A percentile compares a stretch with the other conserved stretches of the same genome.
These are phyloP conservation scores for Astraeus odoratus DNA, from an alignment of 768 basidiomycete genomes.

Conservation along the genomic window DNA sequence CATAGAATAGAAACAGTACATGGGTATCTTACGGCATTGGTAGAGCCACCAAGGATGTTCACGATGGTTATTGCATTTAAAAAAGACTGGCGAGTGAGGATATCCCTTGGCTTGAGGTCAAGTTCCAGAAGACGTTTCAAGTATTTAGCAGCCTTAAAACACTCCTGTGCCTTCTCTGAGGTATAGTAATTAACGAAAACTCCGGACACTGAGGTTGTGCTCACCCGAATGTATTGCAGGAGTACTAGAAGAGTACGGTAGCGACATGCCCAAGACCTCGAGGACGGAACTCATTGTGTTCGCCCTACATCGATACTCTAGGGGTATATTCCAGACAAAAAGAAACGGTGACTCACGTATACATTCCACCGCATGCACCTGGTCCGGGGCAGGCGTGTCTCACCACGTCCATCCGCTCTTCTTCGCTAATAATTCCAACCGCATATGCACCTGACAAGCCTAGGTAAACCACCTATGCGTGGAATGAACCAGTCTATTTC, in stretches of 20 bases:
- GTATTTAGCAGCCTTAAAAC: constrained; percentile 69
- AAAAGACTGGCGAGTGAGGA: constrained; percentile 64
- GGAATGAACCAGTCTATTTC: background rate
- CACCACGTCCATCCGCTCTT: constrained; percentile 78
- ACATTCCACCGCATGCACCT: constrained; percentile 87
- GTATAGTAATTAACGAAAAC: background rate
- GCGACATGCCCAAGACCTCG: constrained; percentile 79
- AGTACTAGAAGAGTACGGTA: constrained; percentile 71
- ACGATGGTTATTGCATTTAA: constrained; percentile 79
- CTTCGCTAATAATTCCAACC: constrained; percentile 71
- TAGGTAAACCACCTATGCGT: background rate
- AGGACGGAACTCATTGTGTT: constrained; percentile 86
- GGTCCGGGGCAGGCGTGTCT: constrained; percentile 80
- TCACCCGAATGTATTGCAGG: constrained; percentile 68
- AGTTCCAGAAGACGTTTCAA: constrained; percentile 66
- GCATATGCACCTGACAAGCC: constrained; percentile 59
- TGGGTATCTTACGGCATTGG: constrained; percentile 60
- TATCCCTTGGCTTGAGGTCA: constrained; percentile 80
- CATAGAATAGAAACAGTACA: background rate
- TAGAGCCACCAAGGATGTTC: constrained; percentile 79
- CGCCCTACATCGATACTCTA: constrained; percentile 36
- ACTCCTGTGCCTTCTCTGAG: constrained; percentile 77
- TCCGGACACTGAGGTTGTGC: background rate
- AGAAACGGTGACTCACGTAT: constrained; percentile 43
- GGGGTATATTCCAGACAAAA: background rate